Evolutionary conservation across 352 stramenopile species (phyloP), one percentile per base, ranked within the genome.

Genomic region (Globisporangium paroecandrum): DNA sequence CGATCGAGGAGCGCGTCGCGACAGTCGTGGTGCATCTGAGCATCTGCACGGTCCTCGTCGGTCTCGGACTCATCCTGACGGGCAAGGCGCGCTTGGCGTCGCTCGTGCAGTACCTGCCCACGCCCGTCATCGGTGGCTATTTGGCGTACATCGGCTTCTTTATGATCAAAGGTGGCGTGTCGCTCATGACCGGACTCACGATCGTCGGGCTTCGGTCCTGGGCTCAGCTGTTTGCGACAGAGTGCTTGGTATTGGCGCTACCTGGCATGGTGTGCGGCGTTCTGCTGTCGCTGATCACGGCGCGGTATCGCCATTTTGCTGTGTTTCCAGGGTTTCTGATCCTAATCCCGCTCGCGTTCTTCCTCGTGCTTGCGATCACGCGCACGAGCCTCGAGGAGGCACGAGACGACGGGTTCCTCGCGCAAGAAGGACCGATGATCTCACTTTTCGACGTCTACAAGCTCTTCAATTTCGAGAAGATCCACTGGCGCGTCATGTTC

Each of bases 141-240:
- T 81, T 99, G 47, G 97, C 95, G 24, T 98, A 95, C 68, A 98
- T 98, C 51, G 97, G 97, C 0, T 98, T 98, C 66, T 99, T 99
- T 71, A 98, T 96, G 81, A 65, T 97, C 36, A 89, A 97, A 71
- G 94, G 91, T 6, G 93, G 94, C 1, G 71, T 98, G 46, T 87
- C 87, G 5, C 71, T 98, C 18, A 96, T 91, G 72, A 97, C 96
- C 12, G 85, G 78, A 3, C 73, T 82, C 36, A 75, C 77, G 57
- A 86, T 98, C 62, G 90, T 87, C 57, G 80, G 76, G 18, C 70
- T 89, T 10, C 63, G 61, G 13, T 89, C 90, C 68, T 97, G 89
- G 90, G 53, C 13, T 13, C 73, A 87, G 47, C 64, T 98, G 2
- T 70, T 89, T 7, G 68, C 87, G 38, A 60, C 71, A 25, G 75